phyloP scores from a whole-genome alignment of 345 rosid genomes.

The Syzygium aromaticum region DNA sequence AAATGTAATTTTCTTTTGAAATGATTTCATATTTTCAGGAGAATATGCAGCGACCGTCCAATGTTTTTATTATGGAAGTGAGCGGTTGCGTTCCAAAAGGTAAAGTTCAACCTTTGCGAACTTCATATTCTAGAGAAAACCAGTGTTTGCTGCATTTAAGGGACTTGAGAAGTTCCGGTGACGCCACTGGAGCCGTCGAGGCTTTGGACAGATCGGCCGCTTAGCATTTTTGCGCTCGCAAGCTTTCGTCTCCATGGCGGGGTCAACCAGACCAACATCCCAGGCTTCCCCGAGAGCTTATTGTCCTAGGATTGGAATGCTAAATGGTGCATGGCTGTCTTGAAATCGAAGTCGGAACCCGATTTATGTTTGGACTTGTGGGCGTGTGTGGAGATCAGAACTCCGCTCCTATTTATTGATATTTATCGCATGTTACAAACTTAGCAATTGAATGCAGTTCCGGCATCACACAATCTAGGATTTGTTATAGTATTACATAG shows the following conservation, averaged over 20 bases:
- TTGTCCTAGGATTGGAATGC: neutral
- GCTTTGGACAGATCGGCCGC: conserved; percentile 58
- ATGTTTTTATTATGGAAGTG: too few relatives aligned
- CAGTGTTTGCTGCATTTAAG: conserved; percentile 44
- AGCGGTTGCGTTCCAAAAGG: too few relatives aligned
- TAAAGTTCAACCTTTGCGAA: too few relatives aligned
- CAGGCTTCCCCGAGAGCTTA: too few relatives aligned
- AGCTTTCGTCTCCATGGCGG: neutral
- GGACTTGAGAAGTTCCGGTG: conserved; percentile 58
- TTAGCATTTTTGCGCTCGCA: neutral
- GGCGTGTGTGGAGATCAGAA: too few relatives aligned
- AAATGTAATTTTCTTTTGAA: too few relatives aligned
- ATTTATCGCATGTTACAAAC: too few relatives aligned
- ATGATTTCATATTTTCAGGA: too few relatives aligned
- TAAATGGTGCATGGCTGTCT: conserved; percentile 28
- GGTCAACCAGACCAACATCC: conserved; percentile 30
- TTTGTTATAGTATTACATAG: neutral
- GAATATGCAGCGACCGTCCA: too few relatives aligned
- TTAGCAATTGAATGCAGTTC: too few relatives aligned
- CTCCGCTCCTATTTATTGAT: too few relatives aligned
- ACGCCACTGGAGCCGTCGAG: conserved; percentile 38
- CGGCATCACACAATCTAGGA: neutral
- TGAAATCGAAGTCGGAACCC: neutral
- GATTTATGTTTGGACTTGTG: neutral
- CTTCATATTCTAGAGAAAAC: neutral